phyloP scores from a whole-genome alignment of 208 protist species.

The Acanthamoeba lenticulata region DNA sequence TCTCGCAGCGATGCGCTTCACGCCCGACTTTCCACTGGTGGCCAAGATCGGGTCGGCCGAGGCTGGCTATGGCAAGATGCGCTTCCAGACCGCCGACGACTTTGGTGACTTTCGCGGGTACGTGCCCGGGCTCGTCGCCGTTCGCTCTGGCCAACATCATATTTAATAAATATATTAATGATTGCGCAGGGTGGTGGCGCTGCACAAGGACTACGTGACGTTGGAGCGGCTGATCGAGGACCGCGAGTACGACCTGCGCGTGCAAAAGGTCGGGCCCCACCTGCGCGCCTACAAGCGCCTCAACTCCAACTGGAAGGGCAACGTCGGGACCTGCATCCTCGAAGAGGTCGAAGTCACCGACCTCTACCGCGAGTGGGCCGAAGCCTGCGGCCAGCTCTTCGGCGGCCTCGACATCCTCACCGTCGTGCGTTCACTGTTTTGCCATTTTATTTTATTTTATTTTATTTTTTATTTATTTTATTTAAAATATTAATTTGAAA shows the following conservation, averaged over 20 bases:
- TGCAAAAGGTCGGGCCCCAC: conserved; percentile 66
- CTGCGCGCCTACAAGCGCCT: conserved; percentile 65
- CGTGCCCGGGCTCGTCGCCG: neutral
- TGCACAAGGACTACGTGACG: conserved; percentile 72
- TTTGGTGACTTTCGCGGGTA: conserved; percentile 66
- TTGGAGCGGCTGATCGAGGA: conserved; percentile 69
- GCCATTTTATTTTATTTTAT: neutral
- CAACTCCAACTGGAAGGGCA: conserved; percentile 69
- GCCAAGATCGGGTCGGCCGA: conserved; percentile 57
- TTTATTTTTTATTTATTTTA: neutral
- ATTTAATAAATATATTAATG: neutral
- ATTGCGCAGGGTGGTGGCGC: conserved; percentile 16
- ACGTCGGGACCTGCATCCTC: neutral
- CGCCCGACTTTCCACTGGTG: conserved; percentile 42
- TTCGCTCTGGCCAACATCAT: neutral
- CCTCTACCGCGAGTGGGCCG: conserved; percentile 67
- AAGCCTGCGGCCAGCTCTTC: conserved; percentile 65
- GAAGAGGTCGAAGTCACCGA: conserved; percentile 63
- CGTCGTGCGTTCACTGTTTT: neutral
- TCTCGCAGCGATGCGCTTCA: conserved; percentile 48
- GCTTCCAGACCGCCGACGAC: conserved; percentile 9
- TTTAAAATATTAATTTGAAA: neutral
- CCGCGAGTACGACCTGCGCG: conserved; percentile 69
- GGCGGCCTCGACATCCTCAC: conserved; percentile 62
- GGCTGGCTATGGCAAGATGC: conserved; percentile 71